A percentile compares a stretch with the other conserved stretches of the same genome.
phyloP scores from a whole-genome alignment of 2,329 filamentous ascomycete genomes.

The Zymoseptoria crescenta region DNA sequence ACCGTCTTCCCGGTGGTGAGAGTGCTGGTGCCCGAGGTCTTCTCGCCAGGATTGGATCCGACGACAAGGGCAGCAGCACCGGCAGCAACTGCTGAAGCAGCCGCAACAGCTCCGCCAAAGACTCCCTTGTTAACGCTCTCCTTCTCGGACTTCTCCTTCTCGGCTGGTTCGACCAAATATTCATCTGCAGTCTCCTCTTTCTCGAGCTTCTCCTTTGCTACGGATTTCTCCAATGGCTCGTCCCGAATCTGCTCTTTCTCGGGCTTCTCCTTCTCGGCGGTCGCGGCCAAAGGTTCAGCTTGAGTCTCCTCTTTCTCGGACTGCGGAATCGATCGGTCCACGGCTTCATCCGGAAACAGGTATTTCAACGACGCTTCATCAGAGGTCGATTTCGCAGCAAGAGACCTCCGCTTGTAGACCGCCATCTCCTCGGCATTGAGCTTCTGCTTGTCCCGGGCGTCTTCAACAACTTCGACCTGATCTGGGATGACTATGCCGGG shows the following conservation, averaged over 20 bases:
- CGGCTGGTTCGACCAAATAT: not conserved
- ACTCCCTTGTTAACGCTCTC: not conserved
- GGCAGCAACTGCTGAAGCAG: conserved; percentile 9
- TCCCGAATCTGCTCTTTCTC: not conserved
- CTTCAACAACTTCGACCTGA: conserved; percentile 4
- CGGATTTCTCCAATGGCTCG: not conserved
- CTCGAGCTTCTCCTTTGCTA: not conserved
- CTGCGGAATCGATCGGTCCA: not conserved
- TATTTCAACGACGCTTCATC: conserved; percentile 2
- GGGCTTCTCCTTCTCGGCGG: conserved; percentile 4
- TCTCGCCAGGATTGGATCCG: not conserved
- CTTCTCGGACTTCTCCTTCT: conserved; percentile 1
- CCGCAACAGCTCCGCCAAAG: conserved; percentile 13
- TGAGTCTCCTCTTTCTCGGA: conserved; percentile 1
- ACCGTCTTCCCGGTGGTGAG: not conserved
- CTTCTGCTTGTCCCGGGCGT: conserved; percentile 13
- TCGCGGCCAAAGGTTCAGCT: not conserved
- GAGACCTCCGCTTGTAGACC: conserved; percentile 8
- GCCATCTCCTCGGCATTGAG: conserved; percentile 17
- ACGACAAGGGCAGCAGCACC: conserved; percentile 8
- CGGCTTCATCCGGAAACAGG: not conserved
- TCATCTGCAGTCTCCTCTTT: not conserved
- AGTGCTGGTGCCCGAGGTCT: not conserved
- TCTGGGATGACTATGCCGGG: conserved; percentile 2
- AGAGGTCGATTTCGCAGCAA: conserved; percentile 2